Percentiles rank a stretch among this genome's conserved stretches.
Evolutionary conservation across 2,329 filamentous ascomycete genomes (phyloP).

Genomic region (Gyromitra esculenta): DNA sequence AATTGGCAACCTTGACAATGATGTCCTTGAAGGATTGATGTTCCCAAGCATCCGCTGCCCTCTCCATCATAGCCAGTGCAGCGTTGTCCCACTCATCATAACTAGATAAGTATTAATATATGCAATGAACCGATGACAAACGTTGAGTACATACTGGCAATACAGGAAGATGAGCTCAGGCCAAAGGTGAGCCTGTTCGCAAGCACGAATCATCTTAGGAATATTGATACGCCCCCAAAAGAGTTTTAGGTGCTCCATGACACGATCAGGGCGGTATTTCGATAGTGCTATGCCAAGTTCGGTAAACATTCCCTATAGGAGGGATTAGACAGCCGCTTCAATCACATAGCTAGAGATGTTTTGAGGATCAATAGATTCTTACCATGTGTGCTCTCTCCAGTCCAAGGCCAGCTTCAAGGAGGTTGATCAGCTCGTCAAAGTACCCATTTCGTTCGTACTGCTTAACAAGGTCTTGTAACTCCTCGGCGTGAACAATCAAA

Average conservation of each 20-base stretch:
- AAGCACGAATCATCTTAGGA: constrained; percentile 92
- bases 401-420: constrained; percentile 93
- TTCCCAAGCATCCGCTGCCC: constrained; percentile 96
- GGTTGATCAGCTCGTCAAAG: constrained; percentile 95
- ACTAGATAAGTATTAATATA: constrained; percentile 52
- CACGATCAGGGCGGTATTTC: constrained; percentile 92
- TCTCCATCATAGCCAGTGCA: constrained; percentile 96
- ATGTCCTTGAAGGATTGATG: constrained; percentile 99
- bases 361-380: neutral
- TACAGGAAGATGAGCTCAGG: constrained; percentile 98
- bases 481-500: constrained; percentile 95
- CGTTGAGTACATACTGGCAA: constrained; percentile 69
- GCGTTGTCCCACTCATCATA: constrained; percentile 99
- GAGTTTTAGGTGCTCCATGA: constrained; percentile 98
- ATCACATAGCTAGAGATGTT: neutral
- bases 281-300: constrained; percentile 89
- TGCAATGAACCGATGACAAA: neutral
- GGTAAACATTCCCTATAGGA: constrained; percentile 80
- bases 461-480: constrained; percentile 89
- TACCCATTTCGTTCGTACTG: constrained; percentile 97
- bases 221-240: constrained; percentile 99
- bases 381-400: constrained; percentile 88
- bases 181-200: constrained; percentile 95
- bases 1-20: constrained; percentile 93
- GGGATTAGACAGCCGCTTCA: constrained; percentile 9